Base-by-base conservation (phyloP, 1,284 basidiomycete species). In the Pseudomicrostroma phylloplanum region DNA sequence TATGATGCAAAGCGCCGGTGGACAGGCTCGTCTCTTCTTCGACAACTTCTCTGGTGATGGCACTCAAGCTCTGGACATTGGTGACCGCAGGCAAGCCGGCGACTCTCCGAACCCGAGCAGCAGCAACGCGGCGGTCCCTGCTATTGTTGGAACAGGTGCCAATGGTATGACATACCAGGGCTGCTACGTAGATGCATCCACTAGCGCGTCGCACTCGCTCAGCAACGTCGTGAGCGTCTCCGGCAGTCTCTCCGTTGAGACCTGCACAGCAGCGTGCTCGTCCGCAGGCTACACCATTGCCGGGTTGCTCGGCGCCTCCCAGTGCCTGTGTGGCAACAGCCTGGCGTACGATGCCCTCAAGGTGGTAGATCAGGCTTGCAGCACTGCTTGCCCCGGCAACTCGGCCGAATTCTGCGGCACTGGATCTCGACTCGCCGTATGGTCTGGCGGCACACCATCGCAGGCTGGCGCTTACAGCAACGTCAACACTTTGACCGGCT, bases 281-380 rank as follows among this genome's bases (percentile, higher is more conserved):
- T 21, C 56, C 17, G 6, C 23, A 17, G 63, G 56, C 48, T 64
- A 64, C 58, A 36, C 43, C 30, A 60, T 60, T 30, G 59, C 56
- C 23, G 63, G 63, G 6, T 41, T 57, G 19, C 58, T 60, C 40
- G 59, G 57, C 42, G 56, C 26, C 12, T 48, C 71, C 41, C 70
- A 80, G 62, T 80, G 79, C 64, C 79, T 72, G 66, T 81, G 80
- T 58, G 72, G 73, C n/a, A 69, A 69, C 63, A 46, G 6, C 7
- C 13, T 64, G 11, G 1, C 23, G 6, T 40, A 25, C 17, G 56
- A 56, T 23, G 46, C 46, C 46, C 17, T 48, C n/a, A 48, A 48
- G 46, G 46, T 48, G n/a, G 46, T 48, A 4, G 46, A 40, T 43
- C 56, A 56, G 49, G 68, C 62, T 26, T 81, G 80, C 66, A 68